phyloP scores from a whole-genome alignment of 306 rosid genomes.

The Pyrus pyrifolia region DNA sequence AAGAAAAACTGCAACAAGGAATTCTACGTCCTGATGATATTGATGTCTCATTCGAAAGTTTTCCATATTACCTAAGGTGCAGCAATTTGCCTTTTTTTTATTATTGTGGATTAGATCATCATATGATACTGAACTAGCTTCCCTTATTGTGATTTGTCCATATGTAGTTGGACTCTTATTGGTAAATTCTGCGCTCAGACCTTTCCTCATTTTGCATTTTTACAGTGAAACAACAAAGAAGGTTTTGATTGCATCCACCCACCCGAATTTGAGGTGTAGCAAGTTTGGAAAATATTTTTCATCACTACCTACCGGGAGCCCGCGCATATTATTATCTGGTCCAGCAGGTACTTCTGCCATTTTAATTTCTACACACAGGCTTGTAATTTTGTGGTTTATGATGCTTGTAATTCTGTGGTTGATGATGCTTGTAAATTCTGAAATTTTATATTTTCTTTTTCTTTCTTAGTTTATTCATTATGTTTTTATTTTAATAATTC shows the following conservation, averaged over 20 bases:
- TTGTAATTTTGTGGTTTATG: background rate
- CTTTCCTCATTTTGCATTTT: conserved; percentile 11
- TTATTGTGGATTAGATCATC: background rate
- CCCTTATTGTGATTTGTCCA: background rate
- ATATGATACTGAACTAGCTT: background rate
- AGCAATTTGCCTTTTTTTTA: background rate
- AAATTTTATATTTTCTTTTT: background rate
- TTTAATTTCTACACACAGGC: background rate
- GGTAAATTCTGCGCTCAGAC: background rate
- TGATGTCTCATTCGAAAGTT: conserved; percentile 72
- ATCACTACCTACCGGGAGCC: conserved; percentile 63
- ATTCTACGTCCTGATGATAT: conserved; percentile 56
- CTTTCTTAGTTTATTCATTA: conserved; percentile 5
- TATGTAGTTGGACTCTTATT: background rate
- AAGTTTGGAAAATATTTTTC: conserved; percentile 64
- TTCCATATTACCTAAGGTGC: conserved; percentile 93
- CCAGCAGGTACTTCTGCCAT: conserved; percentile 58
- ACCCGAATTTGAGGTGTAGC: conserved; percentile 73
- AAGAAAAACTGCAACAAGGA: conserved; percentile 56
- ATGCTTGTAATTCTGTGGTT: background rate
- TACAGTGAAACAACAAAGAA: conserved; percentile 84
- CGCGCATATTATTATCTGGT: conserved; percentile 84
- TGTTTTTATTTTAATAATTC: background rate
- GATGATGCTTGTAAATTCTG: no score
- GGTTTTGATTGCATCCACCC: conserved; percentile 62